Evolutionary conservation across 768 basidiomycete genomes (phyloP).

Genomic region (Mycena rebaudengoi): DNA sequence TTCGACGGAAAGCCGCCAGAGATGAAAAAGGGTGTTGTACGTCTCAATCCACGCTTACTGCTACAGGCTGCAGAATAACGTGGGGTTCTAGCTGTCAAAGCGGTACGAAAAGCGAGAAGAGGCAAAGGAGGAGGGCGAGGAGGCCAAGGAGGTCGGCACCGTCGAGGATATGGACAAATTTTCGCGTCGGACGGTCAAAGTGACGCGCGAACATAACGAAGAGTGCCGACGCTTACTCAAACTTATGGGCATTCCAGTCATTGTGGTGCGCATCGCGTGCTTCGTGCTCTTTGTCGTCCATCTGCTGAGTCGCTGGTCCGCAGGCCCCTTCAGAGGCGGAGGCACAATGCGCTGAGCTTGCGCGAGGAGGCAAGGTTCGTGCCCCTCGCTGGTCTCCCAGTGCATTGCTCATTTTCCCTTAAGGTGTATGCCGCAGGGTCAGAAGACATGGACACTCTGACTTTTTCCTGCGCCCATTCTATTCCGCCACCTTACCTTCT

Average conservation of each 20-base stretch:
- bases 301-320: constrained; percentile 4
- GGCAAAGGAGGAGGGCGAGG: constrained; percentile 93
- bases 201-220: constrained; percentile 95
- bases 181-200: constrained; percentile 90
- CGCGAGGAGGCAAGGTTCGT: constrained; percentile 89
- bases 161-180: constrained; percentile 93
- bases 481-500: constrained; percentile 96
- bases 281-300: neutral
- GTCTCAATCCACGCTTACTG: constrained; percentile 42
- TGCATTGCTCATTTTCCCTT: neutral
- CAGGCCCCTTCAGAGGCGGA: constrained; percentile 99
- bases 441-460: constrained; percentile 99
- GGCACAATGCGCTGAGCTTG: constrained; percentile 97
- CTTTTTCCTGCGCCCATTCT: constrained; percentile 92
- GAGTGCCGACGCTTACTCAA: constrained; percentile 88
- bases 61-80: neutral
- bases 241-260: constrained; percentile 97
- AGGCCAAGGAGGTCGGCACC: constrained; percentile 96
- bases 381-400: neutral
- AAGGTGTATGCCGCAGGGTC: constrained; percentile 97
- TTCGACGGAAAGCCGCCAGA: constrained; percentile 99
- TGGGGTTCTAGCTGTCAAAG: constrained; percentile 81
- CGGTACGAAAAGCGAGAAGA: constrained; percentile 92
- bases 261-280: constrained; percentile 73
- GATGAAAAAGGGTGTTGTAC: constrained; percentile 94